phyloP scores from a whole-genome alignment of 2,329 filamentous ascomycete species.

The Arthrinium phaeospermum region DNA sequence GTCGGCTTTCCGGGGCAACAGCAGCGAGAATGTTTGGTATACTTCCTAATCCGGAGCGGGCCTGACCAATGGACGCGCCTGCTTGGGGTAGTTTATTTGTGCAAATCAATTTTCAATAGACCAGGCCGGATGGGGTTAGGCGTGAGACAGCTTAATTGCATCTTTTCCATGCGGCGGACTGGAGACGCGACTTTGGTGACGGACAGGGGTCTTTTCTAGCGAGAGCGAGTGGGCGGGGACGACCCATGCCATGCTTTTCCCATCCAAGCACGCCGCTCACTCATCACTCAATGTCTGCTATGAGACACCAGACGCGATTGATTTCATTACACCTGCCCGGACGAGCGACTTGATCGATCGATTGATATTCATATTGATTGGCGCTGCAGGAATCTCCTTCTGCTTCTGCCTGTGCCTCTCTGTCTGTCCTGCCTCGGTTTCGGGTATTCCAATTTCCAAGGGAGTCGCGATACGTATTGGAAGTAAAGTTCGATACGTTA shows the following conservation, averaged over 20 bases:
- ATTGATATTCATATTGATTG: neutral
- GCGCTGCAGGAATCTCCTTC: neutral
- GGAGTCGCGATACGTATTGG: neutral
- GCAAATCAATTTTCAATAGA: slow-evolving; percentile 3
- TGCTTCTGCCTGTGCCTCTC: neutral
- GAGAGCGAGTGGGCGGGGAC: slow-evolving; percentile 6
- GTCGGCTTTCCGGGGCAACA: neutral
- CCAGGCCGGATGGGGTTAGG: neutral
- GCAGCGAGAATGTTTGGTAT: neutral
- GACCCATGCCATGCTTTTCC: slow-evolving; percentile 5
- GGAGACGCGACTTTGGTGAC: slow-evolving; percentile 9
- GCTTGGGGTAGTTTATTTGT: neutral
- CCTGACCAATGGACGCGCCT: neutral
- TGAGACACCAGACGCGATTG: slow-evolving; percentile 1
- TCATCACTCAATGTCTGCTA: neutral
- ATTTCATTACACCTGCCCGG: neutral
- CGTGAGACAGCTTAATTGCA: neutral
- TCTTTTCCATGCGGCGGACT: neutral
- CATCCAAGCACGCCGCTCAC: neutral
- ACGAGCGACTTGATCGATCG: neutral
- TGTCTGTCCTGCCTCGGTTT: neutral
- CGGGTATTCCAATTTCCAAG: neutral
- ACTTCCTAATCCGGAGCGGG: neutral
- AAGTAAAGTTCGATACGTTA: slow-evolving; percentile 1
- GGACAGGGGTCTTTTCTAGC: slow-evolving; percentile 2